Percentiles rank a stretch among this genome's conserved stretches.
Evolutionary conservation across 768 basidiomycete genomes (phyloP).

Genomic region (Chalciporus chontae): DNA sequence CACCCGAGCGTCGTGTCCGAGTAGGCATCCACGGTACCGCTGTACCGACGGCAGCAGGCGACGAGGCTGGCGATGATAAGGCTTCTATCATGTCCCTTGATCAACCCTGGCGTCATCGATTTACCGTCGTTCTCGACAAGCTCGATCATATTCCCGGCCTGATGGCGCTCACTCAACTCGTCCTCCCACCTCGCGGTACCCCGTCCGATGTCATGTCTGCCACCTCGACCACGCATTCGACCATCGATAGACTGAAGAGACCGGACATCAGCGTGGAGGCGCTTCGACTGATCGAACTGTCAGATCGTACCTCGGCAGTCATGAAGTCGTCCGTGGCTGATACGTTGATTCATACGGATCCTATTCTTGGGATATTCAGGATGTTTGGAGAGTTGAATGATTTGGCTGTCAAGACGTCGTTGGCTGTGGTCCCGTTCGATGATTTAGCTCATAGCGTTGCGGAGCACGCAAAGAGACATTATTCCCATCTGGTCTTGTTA

Average conservation of each 20-base stretch:
- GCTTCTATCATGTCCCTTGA: constrained; percentile 11
- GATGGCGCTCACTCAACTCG: constrained; percentile 86
- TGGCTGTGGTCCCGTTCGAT: constrained; percentile 76
- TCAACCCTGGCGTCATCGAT: constrained; percentile 49
- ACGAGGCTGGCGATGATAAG: constrained; percentile 26
- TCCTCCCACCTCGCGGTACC: constrained; percentile 42
- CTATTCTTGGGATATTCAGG: constrained; percentile 67
- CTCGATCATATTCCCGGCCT: constrained; percentile 85
- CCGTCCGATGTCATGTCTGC: constrained; percentile 7
- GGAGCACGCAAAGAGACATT: constrained; percentile 57
- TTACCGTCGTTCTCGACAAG: constrained; percentile 86
- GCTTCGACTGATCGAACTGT: constrained; percentile 81
- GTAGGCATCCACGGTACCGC: constrained; percentile 38
- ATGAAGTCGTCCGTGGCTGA: constrained; percentile 66
- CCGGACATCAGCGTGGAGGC: constrained; percentile 59
- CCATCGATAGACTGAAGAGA: constrained; percentile 8
- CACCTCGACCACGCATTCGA: constrained; percentile 2
- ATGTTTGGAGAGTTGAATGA: constrained; percentile 75
- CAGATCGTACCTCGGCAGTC: constrained; percentile 61
- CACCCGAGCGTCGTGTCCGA: constrained; percentile 54
- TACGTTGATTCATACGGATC: constrained; percentile 66
- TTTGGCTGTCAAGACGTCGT: constrained; percentile 56
- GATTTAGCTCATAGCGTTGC: constrained; percentile 67
- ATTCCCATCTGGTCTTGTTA: constrained; percentile 72
- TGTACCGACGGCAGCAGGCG: constrained; percentile 22